These are phyloP conservation scores for Reutealis trisperma DNA, from an alignment of 345 rosid species.

Conservation along the genomic window DNA sequence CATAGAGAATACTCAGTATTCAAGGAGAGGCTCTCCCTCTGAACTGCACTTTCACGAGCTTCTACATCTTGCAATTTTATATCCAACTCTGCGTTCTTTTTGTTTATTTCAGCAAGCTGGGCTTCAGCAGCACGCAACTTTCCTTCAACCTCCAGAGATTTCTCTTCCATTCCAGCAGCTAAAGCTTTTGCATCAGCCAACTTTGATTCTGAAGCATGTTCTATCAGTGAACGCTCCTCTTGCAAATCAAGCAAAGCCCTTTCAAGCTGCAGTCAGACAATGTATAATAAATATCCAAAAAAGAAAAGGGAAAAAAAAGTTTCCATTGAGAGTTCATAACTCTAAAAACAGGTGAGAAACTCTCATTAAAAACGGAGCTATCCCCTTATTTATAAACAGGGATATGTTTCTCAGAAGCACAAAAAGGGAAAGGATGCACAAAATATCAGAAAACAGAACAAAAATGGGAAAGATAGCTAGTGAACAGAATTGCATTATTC, in stretches of 20 bases:
- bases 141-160: constrained; percentile 56
- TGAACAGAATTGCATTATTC: neutral
- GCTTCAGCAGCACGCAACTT: constrained; percentile 55
- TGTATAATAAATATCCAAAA: constrained; percentile 5
- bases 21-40: constrained; percentile 65
- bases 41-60: constrained; percentile 60
- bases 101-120: constrained; percentile 62
- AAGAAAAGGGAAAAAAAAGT: neutral
- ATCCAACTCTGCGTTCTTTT: constrained; percentile 67
- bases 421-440: neutral
- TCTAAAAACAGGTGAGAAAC: neutral
- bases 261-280: constrained; percentile 59
- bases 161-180: constrained; percentile 56
- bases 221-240: constrained; percentile 49
- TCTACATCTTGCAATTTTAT: constrained; percentile 68
- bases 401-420: neutral
- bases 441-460: neutral
- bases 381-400: neutral
- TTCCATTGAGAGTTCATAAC: neutral
- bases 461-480: neutral
- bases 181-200: constrained; percentile 64
- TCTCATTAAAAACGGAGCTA: neutral
- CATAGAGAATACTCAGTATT: constrained; percentile 56
- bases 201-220: constrained; percentile 61
- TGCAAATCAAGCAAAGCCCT: constrained; percentile 56